Evolutionary conservation across 768 basidiomycete genomes (phyloP).

Genomic region (Omphalotus guepiniiformis): DNA sequence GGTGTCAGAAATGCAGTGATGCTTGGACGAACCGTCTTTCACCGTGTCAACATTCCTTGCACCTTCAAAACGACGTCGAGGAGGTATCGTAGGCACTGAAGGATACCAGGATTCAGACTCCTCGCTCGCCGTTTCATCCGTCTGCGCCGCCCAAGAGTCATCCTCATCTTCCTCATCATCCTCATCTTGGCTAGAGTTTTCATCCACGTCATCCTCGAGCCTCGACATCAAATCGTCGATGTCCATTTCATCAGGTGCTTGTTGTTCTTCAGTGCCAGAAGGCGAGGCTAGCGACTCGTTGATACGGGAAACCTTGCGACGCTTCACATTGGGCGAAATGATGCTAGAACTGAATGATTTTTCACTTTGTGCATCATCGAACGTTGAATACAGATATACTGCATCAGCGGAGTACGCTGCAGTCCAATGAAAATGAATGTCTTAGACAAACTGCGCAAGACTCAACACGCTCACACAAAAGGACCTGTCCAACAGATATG

Average conservation of each 20-base stretch:
- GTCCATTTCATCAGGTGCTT: conserved; percentile 22
- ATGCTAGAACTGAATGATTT: conserved; percentile 22
- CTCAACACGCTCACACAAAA: conserved; percentile 60
- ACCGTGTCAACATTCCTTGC: conserved; percentile 78
- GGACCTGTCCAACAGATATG: conserved; percentile 38
- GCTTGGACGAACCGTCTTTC: conserved; percentile 67
- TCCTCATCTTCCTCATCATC: conserved; percentile 29
- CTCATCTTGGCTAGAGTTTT: conserved; percentile 26
- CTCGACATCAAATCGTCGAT: conserved; percentile 27
- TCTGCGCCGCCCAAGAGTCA: too few species aligned
- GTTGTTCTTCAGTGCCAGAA: conserved; percentile 2
- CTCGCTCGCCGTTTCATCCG: conserved; percentile 21
- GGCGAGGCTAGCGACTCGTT: conserved; percentile 10
- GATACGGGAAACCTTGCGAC: conserved; percentile 15
- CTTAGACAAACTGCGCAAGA: not conserved
- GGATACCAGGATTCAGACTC: conserved; percentile 22
- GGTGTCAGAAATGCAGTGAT: not conserved
- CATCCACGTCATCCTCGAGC: conserved; percentile 23
- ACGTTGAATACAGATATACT: conserved; percentile 70
- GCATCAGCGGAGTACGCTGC: conserved; percentile 72
- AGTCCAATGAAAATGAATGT: conserved; percentile 9
- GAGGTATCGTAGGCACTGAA: conserved; percentile 53
- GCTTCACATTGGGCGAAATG: conserved; percentile 25
- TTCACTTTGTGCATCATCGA: conserved; percentile 46
- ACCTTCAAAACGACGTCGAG: conserved; percentile 61